Evolutionary conservation across 306 rosid genomes (phyloP).

Genomic region (Betula pendula): DNA sequence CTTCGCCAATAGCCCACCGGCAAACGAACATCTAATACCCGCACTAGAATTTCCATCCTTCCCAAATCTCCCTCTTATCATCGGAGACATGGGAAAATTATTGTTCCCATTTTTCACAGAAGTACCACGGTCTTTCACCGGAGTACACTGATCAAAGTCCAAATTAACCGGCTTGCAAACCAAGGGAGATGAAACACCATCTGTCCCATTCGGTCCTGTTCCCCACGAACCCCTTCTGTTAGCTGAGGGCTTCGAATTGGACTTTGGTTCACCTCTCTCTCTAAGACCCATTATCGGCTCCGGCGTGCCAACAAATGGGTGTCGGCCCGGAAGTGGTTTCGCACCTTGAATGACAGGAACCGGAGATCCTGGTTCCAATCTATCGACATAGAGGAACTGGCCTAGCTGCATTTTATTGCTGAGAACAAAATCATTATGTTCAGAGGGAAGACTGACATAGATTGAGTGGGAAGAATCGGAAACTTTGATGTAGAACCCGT

Average conservation of each 20-base stretch:
- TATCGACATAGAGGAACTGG: conserved; percentile 79
- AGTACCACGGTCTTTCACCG: conserved; percentile 43
- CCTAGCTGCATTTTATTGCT: conserved; percentile 92
- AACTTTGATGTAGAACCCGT: conserved; percentile 81
- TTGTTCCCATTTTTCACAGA: conserved; percentile 15
- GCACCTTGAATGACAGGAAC: conserved; percentile 73
- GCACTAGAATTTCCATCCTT: conserved; percentile 43
- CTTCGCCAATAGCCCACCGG: conserved; percentile 66
- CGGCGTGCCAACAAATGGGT: conserved; percentile 81
- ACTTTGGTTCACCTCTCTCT: conserved; percentile 38
- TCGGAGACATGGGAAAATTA: conserved; percentile 48
- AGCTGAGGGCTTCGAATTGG: conserved; percentile 30
- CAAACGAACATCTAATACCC: conserved; percentile 58
- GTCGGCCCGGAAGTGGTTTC: conserved; percentile 84
- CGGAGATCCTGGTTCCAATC: conserved; percentile 82
- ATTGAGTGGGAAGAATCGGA: conserved; percentile 88
- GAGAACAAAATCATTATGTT: conserved; percentile 75
- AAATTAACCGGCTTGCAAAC: conserved; percentile 62
- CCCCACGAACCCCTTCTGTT: conserved; percentile 93
- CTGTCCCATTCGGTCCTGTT: conserved; percentile 35
- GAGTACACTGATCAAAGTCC: conserved; percentile 87
- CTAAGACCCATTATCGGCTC: conserved; percentile 80
- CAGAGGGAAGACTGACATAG: conserved; percentile 75
- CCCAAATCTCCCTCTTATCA: conserved; percentile 51
- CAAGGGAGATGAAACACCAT: conserved; percentile 53